Evolutionary conservation across 306 rosid species (phyloP).

Genomic region (Benincasa hispida): DNA sequence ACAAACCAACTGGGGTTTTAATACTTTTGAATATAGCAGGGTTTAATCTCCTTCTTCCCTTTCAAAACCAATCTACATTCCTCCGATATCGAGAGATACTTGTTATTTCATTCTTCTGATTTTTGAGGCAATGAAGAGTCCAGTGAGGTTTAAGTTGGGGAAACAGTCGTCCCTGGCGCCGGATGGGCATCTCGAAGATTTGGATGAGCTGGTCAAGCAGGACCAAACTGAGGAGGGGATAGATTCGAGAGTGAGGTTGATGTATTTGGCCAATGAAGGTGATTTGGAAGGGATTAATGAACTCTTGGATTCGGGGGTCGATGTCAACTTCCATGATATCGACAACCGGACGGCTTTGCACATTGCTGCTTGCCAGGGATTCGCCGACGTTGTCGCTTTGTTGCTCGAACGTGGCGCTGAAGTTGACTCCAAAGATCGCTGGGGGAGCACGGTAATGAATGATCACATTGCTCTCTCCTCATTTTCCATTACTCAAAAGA

Average conservation of each 20-base stretch:
- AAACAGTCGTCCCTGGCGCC: conserved; percentile 90
- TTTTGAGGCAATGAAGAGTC: conserved; percentile 40
- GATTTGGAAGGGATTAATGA: conserved; percentile 71
- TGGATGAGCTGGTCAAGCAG: conserved; percentile 11
- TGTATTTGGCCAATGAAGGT: conserved; percentile 73
- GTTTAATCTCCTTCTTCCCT: not conserved
- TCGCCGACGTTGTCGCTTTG: conserved; percentile 47
- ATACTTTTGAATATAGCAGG: not conserved
- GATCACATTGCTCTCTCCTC: not conserved
- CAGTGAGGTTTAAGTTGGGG: conserved; percentile 50
- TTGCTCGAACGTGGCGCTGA: conserved; percentile 59
- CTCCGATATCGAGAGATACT: not conserved
- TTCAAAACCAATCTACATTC: not conserved
- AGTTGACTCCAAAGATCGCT: conserved; percentile 59
- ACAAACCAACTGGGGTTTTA: not conserved
- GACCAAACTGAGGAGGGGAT: conserved; percentile 13
- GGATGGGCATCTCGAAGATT: conserved; percentile 15
- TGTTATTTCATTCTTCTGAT: not conserved
- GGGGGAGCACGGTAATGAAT: conserved; percentile 83
- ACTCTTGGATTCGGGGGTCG: conserved; percentile 47
- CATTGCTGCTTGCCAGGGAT: conserved; percentile 75
- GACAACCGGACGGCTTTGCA: conserved; percentile 87
- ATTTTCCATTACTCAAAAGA: not conserved
- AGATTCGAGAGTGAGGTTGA: conserved; percentile 56
- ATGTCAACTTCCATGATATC: conserved; percentile 63